phyloP scores from a whole-genome alignment of 208 protist genomes.

The Trypanosoma conorhini region DNA sequence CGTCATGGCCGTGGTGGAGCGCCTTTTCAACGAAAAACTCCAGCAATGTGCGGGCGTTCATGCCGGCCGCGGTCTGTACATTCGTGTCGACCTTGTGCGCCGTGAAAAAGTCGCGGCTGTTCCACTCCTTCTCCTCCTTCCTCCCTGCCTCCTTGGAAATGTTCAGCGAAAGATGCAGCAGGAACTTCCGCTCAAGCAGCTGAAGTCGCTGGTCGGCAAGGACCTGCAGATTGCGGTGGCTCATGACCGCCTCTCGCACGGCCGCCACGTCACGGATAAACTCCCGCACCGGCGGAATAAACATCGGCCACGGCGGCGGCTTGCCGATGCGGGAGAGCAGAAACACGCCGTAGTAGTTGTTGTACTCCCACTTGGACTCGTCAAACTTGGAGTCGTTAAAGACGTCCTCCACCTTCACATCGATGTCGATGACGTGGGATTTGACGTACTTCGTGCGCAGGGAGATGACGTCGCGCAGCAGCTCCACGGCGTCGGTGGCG shows the following conservation, averaged over 20 bases:
- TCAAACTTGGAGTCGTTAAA: conserved; percentile 82
- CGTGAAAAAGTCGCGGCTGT: conserved; percentile 91
- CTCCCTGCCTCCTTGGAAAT: conserved; percentile 78
- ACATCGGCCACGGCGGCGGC: conserved; percentile 73
- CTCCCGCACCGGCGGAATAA: conserved; percentile 70
- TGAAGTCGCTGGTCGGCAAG: conserved; percentile 87
- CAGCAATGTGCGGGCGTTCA: conserved; percentile 84
- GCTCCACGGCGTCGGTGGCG: conserved; percentile 55
- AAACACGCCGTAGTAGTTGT: conserved; percentile 90
- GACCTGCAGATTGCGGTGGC: conserved; percentile 62
- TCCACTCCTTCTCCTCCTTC: conserved; percentile 85
- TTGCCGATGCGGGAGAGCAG: conserved; percentile 69
- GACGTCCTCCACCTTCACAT: conserved; percentile 83
- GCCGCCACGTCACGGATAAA: conserved; percentile 85
- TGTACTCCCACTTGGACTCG: conserved; percentile 86
- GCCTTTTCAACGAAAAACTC: conserved; percentile 93
- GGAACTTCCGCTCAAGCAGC: conserved; percentile 92
- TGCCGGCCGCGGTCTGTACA: conserved; percentile 86
- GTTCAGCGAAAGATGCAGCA: conserved; percentile 94
- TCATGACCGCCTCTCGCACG: conserved; percentile 62
- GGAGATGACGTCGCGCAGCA: conserved; percentile 61
- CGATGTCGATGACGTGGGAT: conserved; percentile 38
- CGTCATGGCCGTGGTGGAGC: conserved; percentile 84
- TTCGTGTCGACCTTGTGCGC: conserved; percentile 93
- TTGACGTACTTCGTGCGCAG: conserved; percentile 81